These are phyloP conservation scores for Ascochyta lentis DNA, from an alignment of 2,329 filamentous ascomycete genomes.

Conservation along the genomic window DNA sequence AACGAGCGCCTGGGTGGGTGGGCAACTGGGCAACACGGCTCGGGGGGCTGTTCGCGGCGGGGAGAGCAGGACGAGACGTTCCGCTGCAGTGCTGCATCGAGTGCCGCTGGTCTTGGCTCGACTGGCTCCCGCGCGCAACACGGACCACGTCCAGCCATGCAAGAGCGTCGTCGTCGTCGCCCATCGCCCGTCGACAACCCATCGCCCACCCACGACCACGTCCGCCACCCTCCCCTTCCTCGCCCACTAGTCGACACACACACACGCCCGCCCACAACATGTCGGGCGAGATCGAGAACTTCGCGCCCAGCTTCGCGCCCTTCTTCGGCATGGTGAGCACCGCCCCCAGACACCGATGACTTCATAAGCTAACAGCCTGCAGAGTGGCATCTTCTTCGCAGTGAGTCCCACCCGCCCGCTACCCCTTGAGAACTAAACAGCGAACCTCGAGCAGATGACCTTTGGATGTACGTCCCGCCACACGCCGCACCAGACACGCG, in stretches of 20 bases:
- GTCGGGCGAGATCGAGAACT: conserved; percentile 28
- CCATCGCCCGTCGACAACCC: background rate
- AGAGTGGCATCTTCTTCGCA: conserved; percentile 80
- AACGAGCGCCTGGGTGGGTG: background rate
- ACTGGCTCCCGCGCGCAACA: background rate
- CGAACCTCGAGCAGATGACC: conserved; percentile 65
- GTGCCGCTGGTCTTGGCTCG: conserved; percentile 1
- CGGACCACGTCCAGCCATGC: conserved; percentile 1
- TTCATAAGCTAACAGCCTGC: conserved; percentile 47
- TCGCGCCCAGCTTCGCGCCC: conserved; percentile 79
- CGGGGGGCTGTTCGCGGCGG: conserved; percentile 7
- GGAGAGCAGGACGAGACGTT: conserved; percentile 5
- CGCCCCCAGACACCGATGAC: conserved; percentile 19
- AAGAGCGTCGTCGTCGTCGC: background rate
- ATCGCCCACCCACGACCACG: background rate
- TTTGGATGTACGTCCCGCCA: conserved; percentile 71
- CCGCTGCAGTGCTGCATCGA: background rate
- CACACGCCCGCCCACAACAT: conserved; percentile 17
- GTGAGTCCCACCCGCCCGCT: conserved; percentile 43
- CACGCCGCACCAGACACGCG: background rate
- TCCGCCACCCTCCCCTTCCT: background rate
- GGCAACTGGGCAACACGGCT: background rate
- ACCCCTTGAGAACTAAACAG: conserved; percentile 26
- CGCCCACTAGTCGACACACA: background rate
- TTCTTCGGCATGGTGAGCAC: conserved; percentile 84